phyloP scores from a whole-genome alignment of 2,329 filamentous ascomycete genomes.

The Aspergillus hortae region DNA sequence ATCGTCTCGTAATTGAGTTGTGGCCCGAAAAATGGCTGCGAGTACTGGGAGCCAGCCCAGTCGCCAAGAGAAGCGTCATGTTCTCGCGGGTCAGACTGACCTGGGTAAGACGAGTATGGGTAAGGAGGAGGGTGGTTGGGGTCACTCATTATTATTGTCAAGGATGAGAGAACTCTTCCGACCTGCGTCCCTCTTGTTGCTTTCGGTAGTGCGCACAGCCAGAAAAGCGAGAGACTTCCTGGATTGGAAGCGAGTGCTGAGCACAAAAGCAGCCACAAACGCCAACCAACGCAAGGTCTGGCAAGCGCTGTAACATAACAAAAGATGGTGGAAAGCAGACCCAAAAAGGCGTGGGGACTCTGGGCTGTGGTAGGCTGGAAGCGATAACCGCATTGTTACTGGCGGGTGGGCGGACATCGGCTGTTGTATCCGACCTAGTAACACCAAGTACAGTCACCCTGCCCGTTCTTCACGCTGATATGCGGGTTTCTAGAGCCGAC shows the following conservation, averaged over 20 bases:
- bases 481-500: too few species aligned
- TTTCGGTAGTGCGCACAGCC: conserved; percentile 7
- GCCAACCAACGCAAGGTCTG: neutral
- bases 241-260: neutral
- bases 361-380: conserved; percentile 3
- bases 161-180: conserved; percentile 6
- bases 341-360: neutral
- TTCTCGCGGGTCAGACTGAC: conserved; percentile 14
- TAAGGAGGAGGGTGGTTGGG: conserved; percentile 16
- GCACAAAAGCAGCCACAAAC: neutral
- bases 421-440: neutral
- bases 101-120: conserved; percentile 11
- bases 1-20: conserved; percentile 14
- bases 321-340: too few species aligned
- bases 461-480: neutral
- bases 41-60: conserved; percentile 16
- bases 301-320: neutral
- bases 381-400: neutral
- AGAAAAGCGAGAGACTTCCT: neutral
- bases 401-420: neutral
- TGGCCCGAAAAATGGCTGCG: conserved; percentile 15
- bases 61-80: conserved; percentile 12
- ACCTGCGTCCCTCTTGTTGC: neutral
- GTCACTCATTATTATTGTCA: conserved; percentile 18
- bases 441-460: neutral